A percentile compares a stretch with the other conserved stretches of the same genome.
Evolutionary conservation across 805 yeast genomes (phyloP).

Genomic region (Brettanomyces bruxellensis): DNA sequence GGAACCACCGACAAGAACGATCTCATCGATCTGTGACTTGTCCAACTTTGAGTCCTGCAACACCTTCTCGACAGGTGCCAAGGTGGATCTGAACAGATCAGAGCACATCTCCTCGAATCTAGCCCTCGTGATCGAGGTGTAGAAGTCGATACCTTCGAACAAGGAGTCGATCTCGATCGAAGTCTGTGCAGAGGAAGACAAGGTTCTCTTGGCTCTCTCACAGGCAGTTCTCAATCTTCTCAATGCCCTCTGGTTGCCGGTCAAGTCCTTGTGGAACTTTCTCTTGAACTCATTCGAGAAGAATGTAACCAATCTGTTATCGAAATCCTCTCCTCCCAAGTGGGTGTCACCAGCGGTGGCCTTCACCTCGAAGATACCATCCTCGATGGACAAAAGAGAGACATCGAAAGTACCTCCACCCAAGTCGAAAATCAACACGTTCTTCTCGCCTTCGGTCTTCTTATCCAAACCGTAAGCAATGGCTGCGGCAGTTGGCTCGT

Average conservation of each 20-base stretch:
- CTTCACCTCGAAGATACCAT: constrained; percentile 94
- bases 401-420: constrained; percentile 99
- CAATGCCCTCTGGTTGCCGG: constrained; percentile 90
- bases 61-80: constrained; percentile 94
- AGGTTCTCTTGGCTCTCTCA: constrained; percentile 98
- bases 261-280: constrained; percentile 91
- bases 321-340: constrained; percentile 99
- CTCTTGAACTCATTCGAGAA: constrained; percentile 95
- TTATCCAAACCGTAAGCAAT: constrained; percentile 91
- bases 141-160: constrained; percentile 93
- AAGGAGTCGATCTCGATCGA: constrained; percentile 92
- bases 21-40: constrained; percentile 85
- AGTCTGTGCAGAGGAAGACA: constrained; percentile 93
- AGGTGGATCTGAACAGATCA: constrained; percentile 86
- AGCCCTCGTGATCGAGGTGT: constrained; percentile 94
- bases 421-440: constrained; percentile 85
- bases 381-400: constrained; percentile 81
- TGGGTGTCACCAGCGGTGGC: constrained; percentile 89
- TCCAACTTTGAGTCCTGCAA: constrained; percentile 84
- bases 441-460: constrained; percentile 63
- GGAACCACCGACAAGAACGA: constrained; percentile 95
- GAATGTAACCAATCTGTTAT: constrained; percentile 90
- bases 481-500: constrained; percentile 98
- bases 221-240: constrained; percentile 98
- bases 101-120: constrained; percentile 96